Base-by-base conservation (phyloP, 208 protist species). In the Herpetomonas tarakana region DNA sequence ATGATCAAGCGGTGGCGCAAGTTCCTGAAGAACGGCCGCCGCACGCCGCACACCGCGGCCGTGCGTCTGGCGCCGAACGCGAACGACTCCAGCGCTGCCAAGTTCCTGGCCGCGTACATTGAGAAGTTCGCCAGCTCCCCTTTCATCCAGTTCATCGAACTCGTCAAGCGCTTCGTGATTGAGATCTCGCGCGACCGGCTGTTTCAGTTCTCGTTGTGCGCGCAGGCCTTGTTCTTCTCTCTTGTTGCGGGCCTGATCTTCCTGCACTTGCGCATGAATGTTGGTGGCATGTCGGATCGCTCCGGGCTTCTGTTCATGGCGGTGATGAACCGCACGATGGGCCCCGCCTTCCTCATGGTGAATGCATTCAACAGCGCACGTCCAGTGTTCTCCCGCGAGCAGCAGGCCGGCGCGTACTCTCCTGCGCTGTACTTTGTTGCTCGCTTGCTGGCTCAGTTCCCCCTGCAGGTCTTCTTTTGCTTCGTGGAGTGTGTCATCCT, bases 241-340 rank as follows among this genome's bases (percentile, higher is more conserved):
- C 16, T 79, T 18, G 30, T 94, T 25, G 68, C 81, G 14, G 88
- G 85, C 12, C 70, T 92, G 14, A 88, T 92, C 27, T 94, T 91
- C 58, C 4, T 88, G n/a, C 68, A 77, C 51, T 1, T 94, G n/a
- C 56, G 65, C 9, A 24, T 65, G 58, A 74, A 87, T 67, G 54
- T 83, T 11, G 46, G 51, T 27, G 76, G 80, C 30, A 64, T 92
- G 22, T 71, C 80, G 49, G 83, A 90, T 65, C 78, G 81, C 52
- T 30, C 78, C 19, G 80, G 79, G 39, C 29, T 92, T 22, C 47
- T 94, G 28, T 94, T 91, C 62, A 83, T 87, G 74, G 49, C 58
- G n/a, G 45, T 71, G 19, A 83, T 83, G 71, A 86, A 93, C 55
- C 74, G 72, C 19, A 47, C 56, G 3, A 79, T 93, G 69, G 71